Evolutionary conservation across 1,139 yeast genomes (phyloP), one percentile per base, ranked within the genome.

Genomic region (Nematodospora anomalae): DNA sequence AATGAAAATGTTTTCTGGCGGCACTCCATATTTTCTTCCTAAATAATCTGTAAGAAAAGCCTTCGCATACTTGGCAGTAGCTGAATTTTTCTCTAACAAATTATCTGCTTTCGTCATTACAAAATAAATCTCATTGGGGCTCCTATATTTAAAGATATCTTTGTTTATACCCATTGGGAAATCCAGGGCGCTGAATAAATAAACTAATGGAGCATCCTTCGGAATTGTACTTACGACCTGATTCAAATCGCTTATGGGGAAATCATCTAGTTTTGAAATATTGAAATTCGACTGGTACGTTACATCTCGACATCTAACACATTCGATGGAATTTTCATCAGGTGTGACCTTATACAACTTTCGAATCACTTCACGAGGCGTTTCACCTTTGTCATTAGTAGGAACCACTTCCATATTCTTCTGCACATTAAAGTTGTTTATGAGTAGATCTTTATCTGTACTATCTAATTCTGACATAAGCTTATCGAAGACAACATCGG

Each of bases 181-280:
- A 47, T 86, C 95, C 18, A 70, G 58, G 0, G 83, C 80, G 32
- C 81, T 80, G 10, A 81, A 66, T 1, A 85, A 76, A 50, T 83
- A 80, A 2, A 82, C 71, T 2, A 85, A 50, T 23, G 71, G 68
- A 1, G 80, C 76, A 21, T 61, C 51, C 2, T 51, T 53, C 3
- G 88, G 86, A 2, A 82, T 64, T 3, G 48, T 42, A 4, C 58
- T 49, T 46, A 79, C 41, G 3, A 79, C 60, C 4, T 60, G 55
- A 3, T 61, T 55, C 6, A 67, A 52, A 0, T 70, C 49, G 31
- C 58, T 58, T 4, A 62, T 61, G 5, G 64, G 62, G 37, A 67
- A 73, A 26, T 69, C 72, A 2, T 58, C 47, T 8, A 18, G 21
- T 0, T 50, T 25, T 25, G 61, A 53, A 15, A 45, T 33, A 2